A percentile compares a stretch with the other conserved stretches of the same genome.
Conservation (phyloP, 228 moss, liverwort and hornwort species). For the Sphagnum magellanicum region DNA sequence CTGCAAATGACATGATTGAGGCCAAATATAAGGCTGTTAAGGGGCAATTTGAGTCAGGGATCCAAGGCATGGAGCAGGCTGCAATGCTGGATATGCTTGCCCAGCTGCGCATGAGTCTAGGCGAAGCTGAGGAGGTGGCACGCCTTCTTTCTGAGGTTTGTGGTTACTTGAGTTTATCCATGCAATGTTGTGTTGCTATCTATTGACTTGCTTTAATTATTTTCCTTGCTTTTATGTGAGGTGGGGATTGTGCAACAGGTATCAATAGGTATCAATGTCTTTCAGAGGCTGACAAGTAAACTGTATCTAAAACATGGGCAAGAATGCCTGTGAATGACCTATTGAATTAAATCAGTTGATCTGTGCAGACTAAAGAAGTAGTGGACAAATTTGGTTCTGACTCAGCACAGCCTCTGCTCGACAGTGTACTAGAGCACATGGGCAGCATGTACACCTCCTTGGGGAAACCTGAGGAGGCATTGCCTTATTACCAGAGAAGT, state of each 20-base stretch:
- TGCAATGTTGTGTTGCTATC: not conserved
- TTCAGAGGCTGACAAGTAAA: not conserved
- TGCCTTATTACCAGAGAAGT: constrained; percentile 58
- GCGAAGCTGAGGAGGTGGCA: constrained; percentile 64
- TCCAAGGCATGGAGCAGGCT: constrained; percentile 81
- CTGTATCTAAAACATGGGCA: not conserved
- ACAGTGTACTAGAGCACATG: constrained; percentile 77
- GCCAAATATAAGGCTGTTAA: constrained; percentile 65
- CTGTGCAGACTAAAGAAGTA: constrained; percentile 49
- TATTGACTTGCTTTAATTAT: not conserved
- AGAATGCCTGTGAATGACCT: not conserved
- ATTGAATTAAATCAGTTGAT: not conserved
- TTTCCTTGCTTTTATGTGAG: not conserved
- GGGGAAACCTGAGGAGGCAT: constrained; percentile 69
- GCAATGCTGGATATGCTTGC: constrained; percentile 89
- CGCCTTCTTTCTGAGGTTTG: constrained; percentile 58
- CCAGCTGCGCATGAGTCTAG: constrained; percentile 73
- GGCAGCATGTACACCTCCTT: constrained; percentile 75
- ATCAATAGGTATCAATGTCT: not conserved
- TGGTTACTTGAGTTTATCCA: too few relatives aligned
- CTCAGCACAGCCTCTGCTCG: constrained; percentile 52
- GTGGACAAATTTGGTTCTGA: constrained; percentile 40
- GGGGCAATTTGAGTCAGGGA: constrained; percentile 75
- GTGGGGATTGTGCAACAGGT: not conserved
- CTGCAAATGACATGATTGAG: constrained; percentile 65